Base-by-base conservation (phyloP, 257 asterid species). In the Salvia rosmarinus region DNA sequence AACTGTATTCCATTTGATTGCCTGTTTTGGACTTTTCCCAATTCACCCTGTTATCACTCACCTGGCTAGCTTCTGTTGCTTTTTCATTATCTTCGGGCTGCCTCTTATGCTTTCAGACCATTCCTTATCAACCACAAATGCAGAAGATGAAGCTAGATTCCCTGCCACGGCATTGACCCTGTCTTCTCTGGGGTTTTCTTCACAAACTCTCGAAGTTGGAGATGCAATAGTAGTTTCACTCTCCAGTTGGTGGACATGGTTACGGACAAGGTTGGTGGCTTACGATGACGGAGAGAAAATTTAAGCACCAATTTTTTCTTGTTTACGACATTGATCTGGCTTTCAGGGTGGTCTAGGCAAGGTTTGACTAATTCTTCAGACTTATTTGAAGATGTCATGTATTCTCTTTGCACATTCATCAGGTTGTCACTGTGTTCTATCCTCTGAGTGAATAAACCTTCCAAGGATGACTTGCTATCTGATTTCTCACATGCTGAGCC, bases 291-390 rank as follows among this genome's bases (percentile, higher is more conserved):
- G 58, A 94, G 72, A 51, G 95, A 84, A 73, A 94, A 73, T 81
- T 79, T 91, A 70, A 94, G 14, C 60, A 91, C 86, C 86, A 94
- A 77, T 71, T 81, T 85, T 82, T 83, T 89, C 84, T 80, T 87
- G 78, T 81, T 88, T 72, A 79, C 93, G 52, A 63, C 76, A 69
- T 67, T 83, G 59, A 49, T 59, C 72, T 60, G 78, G 67, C 82
- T 73, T 58, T 83, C 83, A 40, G 79, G 77, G 70, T 72, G 74
- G 56, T 63, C 55, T 70, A 76, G 80, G 52, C 28, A 21, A 63
- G 82, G 77, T 68, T 73, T 71, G 65, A 60, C 65, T 54, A 78
- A 70, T 60, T 75, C 82, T 49, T 80, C 79, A 61, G 87, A 73
- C 61, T 77, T 81, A 83, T 79, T 69, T 23, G 77, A 74, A 68